Evolutionary conservation across 805 yeast genomes (phyloP).

Genomic region (Danielia oregonensis): DNA sequence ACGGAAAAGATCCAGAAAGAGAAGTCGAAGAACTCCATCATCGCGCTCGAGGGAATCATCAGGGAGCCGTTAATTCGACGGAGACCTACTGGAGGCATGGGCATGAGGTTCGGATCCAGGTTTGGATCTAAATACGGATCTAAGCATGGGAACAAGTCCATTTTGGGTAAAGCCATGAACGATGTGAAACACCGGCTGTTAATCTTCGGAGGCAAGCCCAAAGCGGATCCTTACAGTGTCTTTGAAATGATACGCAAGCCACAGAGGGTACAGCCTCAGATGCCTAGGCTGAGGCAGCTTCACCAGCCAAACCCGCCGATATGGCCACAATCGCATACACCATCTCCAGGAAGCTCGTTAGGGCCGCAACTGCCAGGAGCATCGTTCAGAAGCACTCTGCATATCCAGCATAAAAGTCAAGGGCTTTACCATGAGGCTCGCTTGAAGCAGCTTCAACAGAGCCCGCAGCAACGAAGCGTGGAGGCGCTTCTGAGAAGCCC

Average conservation of each 20-base stretch:
- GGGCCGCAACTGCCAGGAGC: no score
- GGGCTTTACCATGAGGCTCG: no score
- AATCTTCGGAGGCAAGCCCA: conserved; percentile 20
- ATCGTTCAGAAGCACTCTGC: no score
- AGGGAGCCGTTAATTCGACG: conserved; percentile 16
- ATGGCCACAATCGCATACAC: neutral
- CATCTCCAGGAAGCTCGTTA: neutral
- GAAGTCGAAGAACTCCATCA: conserved; percentile 42
- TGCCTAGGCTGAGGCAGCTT: neutral
- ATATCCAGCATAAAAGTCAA: no score
- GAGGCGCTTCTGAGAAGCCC: no score
- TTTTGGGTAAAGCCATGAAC: conserved; percentile 31
- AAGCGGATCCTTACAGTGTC: conserved; percentile 9
- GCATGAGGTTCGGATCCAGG: no score
- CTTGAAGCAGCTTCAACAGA: no score
- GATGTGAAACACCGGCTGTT: conserved; percentile 34
- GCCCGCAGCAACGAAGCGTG: no score
- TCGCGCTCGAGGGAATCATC: conserved; percentile 11
- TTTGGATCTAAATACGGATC: neutral
- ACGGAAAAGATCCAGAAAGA: conserved; percentile 36
- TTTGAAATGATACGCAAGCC: conserved; percentile 3
- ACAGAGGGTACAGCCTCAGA: neutral
- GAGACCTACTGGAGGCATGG: conserved; percentile 4
- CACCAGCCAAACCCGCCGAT: no score
- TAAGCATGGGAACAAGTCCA: conserved; percentile 17